Evolutionary conservation across 208 protist genomes (phyloP).

Genomic region (Novymonas esmeraldas): DNA sequence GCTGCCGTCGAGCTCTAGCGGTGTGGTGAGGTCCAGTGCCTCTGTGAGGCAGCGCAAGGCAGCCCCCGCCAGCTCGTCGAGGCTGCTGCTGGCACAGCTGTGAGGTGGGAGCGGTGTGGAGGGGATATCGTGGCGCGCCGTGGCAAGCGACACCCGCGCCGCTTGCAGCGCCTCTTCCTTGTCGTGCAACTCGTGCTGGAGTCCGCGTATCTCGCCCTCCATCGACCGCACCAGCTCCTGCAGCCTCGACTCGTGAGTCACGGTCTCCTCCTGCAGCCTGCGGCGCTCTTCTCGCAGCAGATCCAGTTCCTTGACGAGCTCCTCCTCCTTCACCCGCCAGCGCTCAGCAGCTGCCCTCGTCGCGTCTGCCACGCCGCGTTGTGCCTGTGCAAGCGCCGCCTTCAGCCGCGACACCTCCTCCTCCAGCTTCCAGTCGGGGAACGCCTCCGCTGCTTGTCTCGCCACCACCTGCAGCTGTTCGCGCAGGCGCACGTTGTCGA

Average conservation of each 20-base stretch:
- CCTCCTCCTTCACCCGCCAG: slow-evolving; percentile 60
- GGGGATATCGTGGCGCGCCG: not conserved
- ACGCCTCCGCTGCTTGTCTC: slow-evolving; percentile 28
- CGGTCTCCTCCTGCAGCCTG: slow-evolving; percentile 26
- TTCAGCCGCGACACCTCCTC: slow-evolving; percentile 68
- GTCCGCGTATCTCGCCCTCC: slow-evolving; percentile 34
- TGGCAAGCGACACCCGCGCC: slow-evolving; percentile 13
- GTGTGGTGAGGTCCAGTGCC: slow-evolving; percentile 19
- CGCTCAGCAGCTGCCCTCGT: slow-evolving; percentile 29
- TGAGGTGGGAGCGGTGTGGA: not conserved
- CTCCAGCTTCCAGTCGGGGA: slow-evolving; percentile 33
- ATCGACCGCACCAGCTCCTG: slow-evolving; percentile 39
- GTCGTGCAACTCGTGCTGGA: slow-evolving; percentile 16
- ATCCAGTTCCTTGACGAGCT: slow-evolving; percentile 63
- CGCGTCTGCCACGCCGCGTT: slow-evolving; percentile 18
- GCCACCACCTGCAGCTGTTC: slow-evolving; percentile 44
- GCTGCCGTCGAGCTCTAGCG: slow-evolving; percentile 48
- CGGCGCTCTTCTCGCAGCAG: slow-evolving; percentile 59
- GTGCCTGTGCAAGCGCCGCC: slow-evolving; percentile 28
- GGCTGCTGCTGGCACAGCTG: not conserved
- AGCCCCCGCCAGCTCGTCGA: slow-evolving; percentile 31
- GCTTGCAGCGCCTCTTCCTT: slow-evolving; percentile 23
- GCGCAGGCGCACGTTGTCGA: slow-evolving; percentile 56
- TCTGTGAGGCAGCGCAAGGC: slow-evolving; percentile 35
- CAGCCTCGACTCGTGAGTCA: slow-evolving; percentile 35